Percentiles rank a stretch among this genome's conserved stretches.
phyloP scores from a whole-genome alignment of 495 filamentous ascomycete species.

The Tuber umbilicatum region DNA sequence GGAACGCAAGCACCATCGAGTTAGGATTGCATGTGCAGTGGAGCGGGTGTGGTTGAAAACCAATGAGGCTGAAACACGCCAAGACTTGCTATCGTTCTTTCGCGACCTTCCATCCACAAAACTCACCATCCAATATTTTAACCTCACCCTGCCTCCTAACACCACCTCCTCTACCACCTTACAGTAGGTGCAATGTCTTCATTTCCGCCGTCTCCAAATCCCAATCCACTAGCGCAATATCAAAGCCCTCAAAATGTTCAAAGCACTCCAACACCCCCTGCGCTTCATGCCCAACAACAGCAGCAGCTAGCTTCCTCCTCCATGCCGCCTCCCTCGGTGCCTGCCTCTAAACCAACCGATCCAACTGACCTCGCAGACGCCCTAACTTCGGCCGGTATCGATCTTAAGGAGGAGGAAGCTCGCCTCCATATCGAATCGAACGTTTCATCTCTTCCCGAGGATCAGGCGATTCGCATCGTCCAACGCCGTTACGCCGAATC shows the following conservation, averaged over 20 bases:
- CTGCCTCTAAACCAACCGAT: constrained; percentile 40
- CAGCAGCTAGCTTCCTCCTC: constrained; percentile 30
- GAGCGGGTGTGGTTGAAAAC: not conserved
- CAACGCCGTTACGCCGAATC: constrained; percentile 31
- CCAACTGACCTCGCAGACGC: constrained; percentile 42
- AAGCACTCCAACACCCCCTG: constrained; percentile 1
- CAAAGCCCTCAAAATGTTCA: constrained; percentile 1
- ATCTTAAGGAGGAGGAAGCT: constrained; percentile 41
- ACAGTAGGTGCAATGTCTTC: not conserved
- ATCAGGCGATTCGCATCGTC: constrained; percentile 29
- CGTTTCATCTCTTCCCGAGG: constrained; percentile 17
- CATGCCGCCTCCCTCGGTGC: constrained; percentile 34
- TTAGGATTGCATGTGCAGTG: not conserved
- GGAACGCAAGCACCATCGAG: not conserved
- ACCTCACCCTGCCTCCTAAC: not conserved
- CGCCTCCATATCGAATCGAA: constrained; percentile 32
- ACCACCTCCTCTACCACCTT: not conserved
- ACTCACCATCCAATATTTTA: not conserved
- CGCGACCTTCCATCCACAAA: not conserved
- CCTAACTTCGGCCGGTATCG: constrained; percentile 42
- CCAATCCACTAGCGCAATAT: constrained; percentile 1
- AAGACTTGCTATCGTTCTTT: not conserved
- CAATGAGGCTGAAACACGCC: constrained; percentile 1
- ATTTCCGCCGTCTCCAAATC: not conserved
- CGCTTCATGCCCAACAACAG: constrained; percentile 4